These are phyloP conservation scores for Dacryopinax spathularia DNA, from an alignment of 768 basidiomycete species.

Conservation along the genomic window DNA sequence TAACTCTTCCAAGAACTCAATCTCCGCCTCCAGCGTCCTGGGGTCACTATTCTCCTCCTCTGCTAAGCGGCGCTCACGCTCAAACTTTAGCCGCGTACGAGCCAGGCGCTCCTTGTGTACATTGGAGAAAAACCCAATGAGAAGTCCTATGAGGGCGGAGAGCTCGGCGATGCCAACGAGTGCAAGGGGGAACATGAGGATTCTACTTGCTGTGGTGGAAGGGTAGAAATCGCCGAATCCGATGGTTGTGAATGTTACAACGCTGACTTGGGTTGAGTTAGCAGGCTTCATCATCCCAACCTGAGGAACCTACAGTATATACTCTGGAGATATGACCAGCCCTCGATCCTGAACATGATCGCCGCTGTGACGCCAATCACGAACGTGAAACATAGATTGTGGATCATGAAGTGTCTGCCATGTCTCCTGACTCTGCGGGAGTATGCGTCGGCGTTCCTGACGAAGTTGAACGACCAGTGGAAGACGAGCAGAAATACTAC, in stretches of 20 bases:
- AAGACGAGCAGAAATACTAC: conserved; percentile 13
- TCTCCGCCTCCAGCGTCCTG: conserved; percentile 51
- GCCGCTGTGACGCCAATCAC: not conserved
- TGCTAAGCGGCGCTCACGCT: not conserved
- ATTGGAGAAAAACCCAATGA: conserved; percentile 32
- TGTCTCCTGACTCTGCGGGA: conserved; percentile 4
- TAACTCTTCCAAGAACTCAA: conserved; percentile 46
- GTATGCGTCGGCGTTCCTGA: conserved; percentile 6
- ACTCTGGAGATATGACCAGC: conserved; percentile 11
- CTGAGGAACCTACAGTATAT: conserved; percentile 6
- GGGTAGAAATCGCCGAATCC: conserved; percentile 70
- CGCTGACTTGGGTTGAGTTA: not conserved
- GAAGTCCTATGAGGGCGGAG: conserved; percentile 6
- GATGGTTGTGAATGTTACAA: conserved; percentile 13
- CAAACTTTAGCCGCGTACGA: conserved; percentile 2
- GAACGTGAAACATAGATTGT: not conserved
- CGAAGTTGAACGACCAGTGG: not conserved
- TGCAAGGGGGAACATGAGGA: conserved; percentile 30
- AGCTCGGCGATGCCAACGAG: conserved; percentile 9
- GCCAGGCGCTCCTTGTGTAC: conserved; percentile 51
- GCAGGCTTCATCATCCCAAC: not conserved
- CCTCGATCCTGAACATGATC: conserved; percentile 4
- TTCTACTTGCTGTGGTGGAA: conserved; percentile 33
- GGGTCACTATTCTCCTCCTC: conserved; percentile 26
- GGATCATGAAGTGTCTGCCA: not conserved